phyloP scores from a whole-genome alignment of 2,329 filamentous ascomycete genomes.

The Stagonosporopsis tanaceti region DNA sequence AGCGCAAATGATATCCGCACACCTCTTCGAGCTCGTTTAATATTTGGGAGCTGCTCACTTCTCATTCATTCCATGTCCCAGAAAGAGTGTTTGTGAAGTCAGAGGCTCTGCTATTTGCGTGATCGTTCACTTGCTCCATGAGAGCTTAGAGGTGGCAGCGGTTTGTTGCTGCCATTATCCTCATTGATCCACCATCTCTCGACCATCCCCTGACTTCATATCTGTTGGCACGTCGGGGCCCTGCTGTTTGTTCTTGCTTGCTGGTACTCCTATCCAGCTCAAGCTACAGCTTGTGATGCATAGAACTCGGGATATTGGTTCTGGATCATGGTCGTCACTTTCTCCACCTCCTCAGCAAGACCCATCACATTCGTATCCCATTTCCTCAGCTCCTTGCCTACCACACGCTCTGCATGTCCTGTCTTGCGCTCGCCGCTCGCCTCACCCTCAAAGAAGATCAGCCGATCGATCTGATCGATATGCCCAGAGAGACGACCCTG shows the following conservation, averaged over 20 bases:
- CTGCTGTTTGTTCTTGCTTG: not conserved
- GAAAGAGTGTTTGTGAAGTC: not conserved
- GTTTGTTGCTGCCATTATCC: not conserved
- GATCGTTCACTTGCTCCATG: not conserved
- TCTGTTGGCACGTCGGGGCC: not conserved
- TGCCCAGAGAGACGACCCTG: conserved; percentile 85
- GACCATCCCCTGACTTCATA: not conserved
- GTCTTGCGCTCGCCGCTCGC: conserved; percentile 74
- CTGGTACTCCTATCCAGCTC: conserved; percentile 9
- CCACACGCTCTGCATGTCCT: conserved; percentile 64
- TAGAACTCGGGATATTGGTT: conserved; percentile 74
- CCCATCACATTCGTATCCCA: conserved; percentile 92
- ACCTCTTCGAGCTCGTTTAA: not conserved
- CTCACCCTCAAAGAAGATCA: conserved; percentile 87
- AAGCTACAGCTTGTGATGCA: conserved; percentile 52
- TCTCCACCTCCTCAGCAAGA: conserved; percentile 88
- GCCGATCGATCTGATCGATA: conserved; percentile 91
- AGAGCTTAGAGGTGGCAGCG: not conserved
- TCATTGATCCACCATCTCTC: not conserved
- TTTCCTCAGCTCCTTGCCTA: conserved; percentile 76
- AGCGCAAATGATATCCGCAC: not conserved
- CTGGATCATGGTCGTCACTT: conserved; percentile 81
- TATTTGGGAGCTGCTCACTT: not conserved
- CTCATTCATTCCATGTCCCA: not conserved
- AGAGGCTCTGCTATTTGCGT: not conserved